Base-by-base conservation (phyloP, 768 basidiomycete species). In the Lactarius vividus region DNA sequence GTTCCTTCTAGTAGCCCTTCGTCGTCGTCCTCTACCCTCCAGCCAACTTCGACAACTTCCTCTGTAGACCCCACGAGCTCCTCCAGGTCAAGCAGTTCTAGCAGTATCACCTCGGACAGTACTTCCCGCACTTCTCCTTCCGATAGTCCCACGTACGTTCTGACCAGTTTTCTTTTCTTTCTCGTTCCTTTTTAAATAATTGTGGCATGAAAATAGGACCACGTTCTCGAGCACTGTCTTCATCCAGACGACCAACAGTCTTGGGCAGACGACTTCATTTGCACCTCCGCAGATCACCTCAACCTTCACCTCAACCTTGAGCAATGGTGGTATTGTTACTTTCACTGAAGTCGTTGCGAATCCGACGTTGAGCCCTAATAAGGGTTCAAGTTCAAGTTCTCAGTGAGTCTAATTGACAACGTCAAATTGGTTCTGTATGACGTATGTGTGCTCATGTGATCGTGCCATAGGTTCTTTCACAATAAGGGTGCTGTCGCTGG, bases 401-500 rank as follows among this genome's bases (percentile, higher is more conserved):
- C 78, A 84, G 90, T 91, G 74, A 57, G 61, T 66, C 65, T 29
- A 37, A 23, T 52, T 46, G 33, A 44, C 15, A 9, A 33, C 26
- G 0, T 37, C 29, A 5, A 53, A 23, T 40, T 57, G 26, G 33
- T 8, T 16, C 20, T 46, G 37, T 23, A 26, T 46, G 37, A n/a
- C 49, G 46, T 39, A 60, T 26, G n/a, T 66, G 16, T 40, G 31
- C 29, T 42, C 20, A 64, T 49, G n/a, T 64, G 11, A 37, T 8
- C 55, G 23, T 64, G 13, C 8, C 42, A 16, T 69, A 92, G 91
- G 63, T 98, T 97, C 79, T 96, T 96, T 77, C 75, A 75, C 58
- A 92, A 96, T 73, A 91, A 88, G 28, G 94, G 94, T 23, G 96
- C 94, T 13, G 94, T 98, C 3, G 89, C 89, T 1, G 96, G 92